Percentiles rank a stretch among this genome's conserved stretches.
Evolutionary conservation across 352 stramenopile species (phyloP).

Genomic region (Phytophthora constricta): DNA sequence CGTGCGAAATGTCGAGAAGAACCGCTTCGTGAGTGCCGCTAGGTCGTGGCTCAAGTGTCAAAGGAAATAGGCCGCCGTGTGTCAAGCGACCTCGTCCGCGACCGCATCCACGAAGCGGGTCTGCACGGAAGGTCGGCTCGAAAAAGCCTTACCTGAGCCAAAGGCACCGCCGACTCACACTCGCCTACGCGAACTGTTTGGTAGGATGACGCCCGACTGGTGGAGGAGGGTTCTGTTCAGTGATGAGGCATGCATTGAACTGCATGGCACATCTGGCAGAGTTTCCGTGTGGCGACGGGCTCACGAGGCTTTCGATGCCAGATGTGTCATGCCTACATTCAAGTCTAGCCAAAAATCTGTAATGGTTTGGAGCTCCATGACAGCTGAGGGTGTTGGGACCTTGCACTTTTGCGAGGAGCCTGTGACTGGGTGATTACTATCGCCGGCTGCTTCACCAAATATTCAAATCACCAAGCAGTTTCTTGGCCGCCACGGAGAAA

Average conservation of each 20-base stretch:
- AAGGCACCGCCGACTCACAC: background rate
- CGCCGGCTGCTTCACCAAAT: background rate
- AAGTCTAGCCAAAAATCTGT: constrained; percentile 4
- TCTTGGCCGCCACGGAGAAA: background rate
- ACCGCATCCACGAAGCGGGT: background rate
- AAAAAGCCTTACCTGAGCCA: constrained; percentile 15
- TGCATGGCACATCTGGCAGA: constrained; percentile 1
- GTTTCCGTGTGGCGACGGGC: constrained; percentile 2
- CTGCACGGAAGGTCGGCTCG: background rate
- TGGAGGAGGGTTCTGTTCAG: constrained; percentile 1
- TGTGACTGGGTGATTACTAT: constrained; percentile 5
- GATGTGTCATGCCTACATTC: constrained; percentile 2
- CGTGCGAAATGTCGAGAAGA: background rate
- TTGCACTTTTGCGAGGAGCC: background rate
- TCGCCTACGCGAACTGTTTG: constrained; percentile 7
- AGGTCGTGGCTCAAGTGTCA: background rate
- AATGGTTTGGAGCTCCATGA: constrained; percentile 8
- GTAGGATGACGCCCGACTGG: background rate
- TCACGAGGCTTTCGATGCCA: background rate
- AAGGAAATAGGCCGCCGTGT: background rate
- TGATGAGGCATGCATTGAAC: constrained; percentile 1
- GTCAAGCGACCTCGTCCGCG: background rate
- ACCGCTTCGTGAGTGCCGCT: background rate
- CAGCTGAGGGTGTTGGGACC: background rate
- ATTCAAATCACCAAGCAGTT: background rate